Evolutionary conservation across 192 early-diverging fungal genomes (phyloP), one percentile per base, ranked within the genome.

Genomic region (Chytriomyces sp.): DNA sequence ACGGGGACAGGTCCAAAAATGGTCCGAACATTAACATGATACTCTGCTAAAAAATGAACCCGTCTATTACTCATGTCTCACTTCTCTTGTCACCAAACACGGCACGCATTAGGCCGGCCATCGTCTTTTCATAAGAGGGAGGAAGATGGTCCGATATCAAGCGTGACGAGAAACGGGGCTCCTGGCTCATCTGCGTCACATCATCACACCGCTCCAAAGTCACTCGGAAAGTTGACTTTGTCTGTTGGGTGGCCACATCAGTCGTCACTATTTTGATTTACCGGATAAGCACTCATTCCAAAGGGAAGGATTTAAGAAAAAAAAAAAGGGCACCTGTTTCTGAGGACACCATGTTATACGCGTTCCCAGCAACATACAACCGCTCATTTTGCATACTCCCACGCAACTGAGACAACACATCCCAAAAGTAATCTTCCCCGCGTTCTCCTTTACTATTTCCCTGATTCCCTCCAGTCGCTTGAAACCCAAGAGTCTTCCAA

Each of bases 341-440:
- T 20, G 69, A 50, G 18, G 87, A 84, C 49, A 86, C 86, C 50
- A 91, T 76, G 64, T 80, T 84, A 62, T 91, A 95, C 23, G 93
- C 87, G 11, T 88, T 90, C 0, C 90, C 91, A 0, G 93, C 91
- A 23, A 93, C 93, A 72, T 92, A 95, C 10, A 95, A 83, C 65
- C 94, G 92, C 67, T 94, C 93, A 45, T 89, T 89, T 57, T 85
- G 80, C 93, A 96, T 95, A 44, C 87, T 91, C 5, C 91, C 91
- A 0, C 94, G 81, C 86, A 96, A 85, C 0, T 93, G 91, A 74
- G 93, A 90, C 67, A 94, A 91, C 43, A 94, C 78, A 13, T 90
- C 88, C 92, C 93, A 93, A 64, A 93, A 92, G 90, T 91, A 96
- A 77, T 96, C 93, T 45, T 93, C 91, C 61, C 91, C 53, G 11